These are phyloP conservation scores for Bipolaris gigantea DNA, from an alignment of 2,329 filamentous ascomycete species.

Conservation along the genomic window DNA sequence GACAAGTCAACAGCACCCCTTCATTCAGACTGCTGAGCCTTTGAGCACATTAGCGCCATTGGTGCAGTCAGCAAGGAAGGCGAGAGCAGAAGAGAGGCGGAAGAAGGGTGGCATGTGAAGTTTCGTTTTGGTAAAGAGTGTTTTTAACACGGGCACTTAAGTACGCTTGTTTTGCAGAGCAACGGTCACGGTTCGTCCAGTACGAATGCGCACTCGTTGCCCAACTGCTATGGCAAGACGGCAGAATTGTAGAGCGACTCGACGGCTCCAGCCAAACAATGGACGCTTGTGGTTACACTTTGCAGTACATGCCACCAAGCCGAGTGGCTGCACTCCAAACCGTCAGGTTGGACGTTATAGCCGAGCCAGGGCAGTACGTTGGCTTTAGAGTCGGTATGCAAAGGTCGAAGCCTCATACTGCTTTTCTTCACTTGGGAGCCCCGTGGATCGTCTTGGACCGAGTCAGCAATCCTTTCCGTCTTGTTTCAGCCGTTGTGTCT, in stretches of 20 bases:
- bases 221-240: slow-evolving; percentile 34
- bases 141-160: slow-evolving; percentile 32
- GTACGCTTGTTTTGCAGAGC: slow-evolving; percentile 23
- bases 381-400: slow-evolving; percentile 13
- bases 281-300: slow-evolving; percentile 1
- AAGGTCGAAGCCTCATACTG: slow-evolving; percentile 15
- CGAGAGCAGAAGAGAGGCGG: slow-evolving; percentile 73
- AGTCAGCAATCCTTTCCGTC: slow-evolving; percentile 14
- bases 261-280: slow-evolving; percentile 3
- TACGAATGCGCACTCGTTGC: slow-evolving; percentile 31
- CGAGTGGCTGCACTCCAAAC: slow-evolving; percentile 3
- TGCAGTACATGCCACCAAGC: slow-evolving; percentile 1
- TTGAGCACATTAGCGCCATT: slow-evolving; percentile 76
- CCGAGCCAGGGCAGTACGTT: slow-evolving; percentile 7
- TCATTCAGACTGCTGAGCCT: slow-evolving; percentile 57
- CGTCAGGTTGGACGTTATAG: background rate
- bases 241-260: slow-evolving; percentile 11
- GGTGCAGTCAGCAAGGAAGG: slow-evolving; percentile 81
- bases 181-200: slow-evolving; percentile 20
- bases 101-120: slow-evolving; percentile 52
- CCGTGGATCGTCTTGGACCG: slow-evolving; percentile 16
- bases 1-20: slow-evolving; percentile 45
- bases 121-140: slow-evolving; percentile 23
- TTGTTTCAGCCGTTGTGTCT: slow-evolving; percentile 3
- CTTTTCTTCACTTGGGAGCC: slow-evolving; percentile 9